Conservation (phyloP, 2,329 filamentous ascomycete species). For the Fusarium denticulatum region DNA sequence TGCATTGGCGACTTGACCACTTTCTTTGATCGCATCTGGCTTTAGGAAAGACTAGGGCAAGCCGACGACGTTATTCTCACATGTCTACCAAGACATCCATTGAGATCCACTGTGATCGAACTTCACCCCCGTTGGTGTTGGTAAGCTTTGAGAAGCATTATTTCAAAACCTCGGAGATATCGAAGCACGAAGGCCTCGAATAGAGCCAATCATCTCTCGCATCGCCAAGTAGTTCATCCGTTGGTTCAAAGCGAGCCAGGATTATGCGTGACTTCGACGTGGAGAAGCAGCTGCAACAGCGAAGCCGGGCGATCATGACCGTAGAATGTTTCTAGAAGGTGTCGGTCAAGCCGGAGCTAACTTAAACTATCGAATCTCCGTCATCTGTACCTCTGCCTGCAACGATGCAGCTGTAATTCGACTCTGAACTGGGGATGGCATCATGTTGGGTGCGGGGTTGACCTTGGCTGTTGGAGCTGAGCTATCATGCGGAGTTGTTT, state of each 20-base stretch:
- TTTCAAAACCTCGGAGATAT: not conserved
- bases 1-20: not conserved
- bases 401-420: too few species aligned
- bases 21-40: not conserved
- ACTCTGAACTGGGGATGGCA: not conserved
- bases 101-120: not conserved
- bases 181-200: not conserved
- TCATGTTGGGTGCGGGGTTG: not conserved
- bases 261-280: not conserved
- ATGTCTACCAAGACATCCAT: not conserved
- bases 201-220: not conserved
- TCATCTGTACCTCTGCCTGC: not conserved
- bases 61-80: not conserved
- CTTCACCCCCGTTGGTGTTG: not conserved
- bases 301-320: not conserved
- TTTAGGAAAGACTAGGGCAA: accelerated
- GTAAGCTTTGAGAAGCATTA: not conserved
- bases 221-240: too few species aligned
- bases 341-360: not conserved
- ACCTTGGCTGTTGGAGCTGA: not conserved
- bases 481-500: not conserved
- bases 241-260: too few species aligned
- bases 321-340: not conserved
- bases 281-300: not conserved
- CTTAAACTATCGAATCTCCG: not conserved